Evolutionary conservation across 169 alveolate genomes (phyloP), one percentile per base, ranked within the genome.

Genomic region (Eimeria mitis): DNA sequence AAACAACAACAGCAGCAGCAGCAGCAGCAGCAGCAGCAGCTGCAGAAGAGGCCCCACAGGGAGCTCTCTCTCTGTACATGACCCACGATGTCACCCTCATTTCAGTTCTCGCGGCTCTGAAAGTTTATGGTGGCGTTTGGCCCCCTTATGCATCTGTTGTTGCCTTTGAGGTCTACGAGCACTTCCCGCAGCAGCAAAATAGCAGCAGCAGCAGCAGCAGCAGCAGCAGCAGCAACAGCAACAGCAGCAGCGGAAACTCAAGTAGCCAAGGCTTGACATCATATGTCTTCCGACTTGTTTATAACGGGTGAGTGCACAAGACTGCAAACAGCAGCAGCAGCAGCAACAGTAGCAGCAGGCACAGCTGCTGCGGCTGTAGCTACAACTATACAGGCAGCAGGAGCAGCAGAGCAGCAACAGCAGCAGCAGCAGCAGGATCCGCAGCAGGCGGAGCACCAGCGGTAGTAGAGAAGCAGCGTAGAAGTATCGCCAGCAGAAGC

Each of bases 51-150:
- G 70, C 89, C 9, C 59, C 47, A 7, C 59, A 79, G 68, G 8
- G 73, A n/a, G 37, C 49, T 19, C 76, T 83, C 40, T 56, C 75
- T 52, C 75, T 83, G 14, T 83, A 83, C 90, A 83, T 83, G 90
- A 83, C 90, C 11, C 90, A 83, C 90, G 90, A 83, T 28, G 90
- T 83, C 40, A 83, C 76, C 49, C 75, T 83, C 52, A 83, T 83
- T 83, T n/a, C 90, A 4, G 68, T 83, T 23, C 73, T 83, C 56
- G 90, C 90, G 28, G 90, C 90, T 31, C 73, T 83, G 76, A 54
- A n/a, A 56, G 90, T 83, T 37, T 83, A 83, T 68, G 75, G 90
- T 21, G 90, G 90, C 76, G 54, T 83, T 56, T 83, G 90, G 90
- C 90, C 90, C 40, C 76, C 90, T 14, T 83, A 83, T 3, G 90